Conservation (phyloP, 805 yeast species). For the Millerozyma miso region DNA sequence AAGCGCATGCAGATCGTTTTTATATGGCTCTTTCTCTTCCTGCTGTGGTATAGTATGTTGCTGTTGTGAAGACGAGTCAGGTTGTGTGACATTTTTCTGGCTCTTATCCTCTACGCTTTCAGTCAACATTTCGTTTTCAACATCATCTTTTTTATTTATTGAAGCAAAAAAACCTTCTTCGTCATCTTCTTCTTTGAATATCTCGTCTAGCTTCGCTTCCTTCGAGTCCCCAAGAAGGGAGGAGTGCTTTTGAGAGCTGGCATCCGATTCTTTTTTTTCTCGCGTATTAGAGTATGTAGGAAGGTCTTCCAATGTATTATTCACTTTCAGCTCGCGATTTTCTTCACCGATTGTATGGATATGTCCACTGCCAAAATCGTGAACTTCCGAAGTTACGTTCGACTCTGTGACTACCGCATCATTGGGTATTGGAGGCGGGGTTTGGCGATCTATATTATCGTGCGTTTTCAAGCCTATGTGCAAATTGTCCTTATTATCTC, state of each 20-base stretch:
- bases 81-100: no score
- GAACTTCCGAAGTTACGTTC: background rate
- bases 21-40: no score
- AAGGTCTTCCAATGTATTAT: background rate
- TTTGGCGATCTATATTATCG: background rate
- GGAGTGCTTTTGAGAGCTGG: background rate
- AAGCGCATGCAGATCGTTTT: no score
- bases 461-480: background rate
- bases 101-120: no score
- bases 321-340: background rate
- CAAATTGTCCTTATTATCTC: background rate
- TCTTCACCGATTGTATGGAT: background rate
- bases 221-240: background rate
- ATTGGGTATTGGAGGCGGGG: background rate
- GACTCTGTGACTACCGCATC: background rate
- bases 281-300: background rate
- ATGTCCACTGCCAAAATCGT: background rate
- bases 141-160: background rate
- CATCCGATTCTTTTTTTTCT: background rate
- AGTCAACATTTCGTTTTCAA: background rate
- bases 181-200: conserved; percentile 1
- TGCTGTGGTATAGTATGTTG: no score
- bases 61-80: no score
- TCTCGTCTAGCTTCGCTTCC: conserved; percentile 1
- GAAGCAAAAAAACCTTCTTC: background rate